Evolutionary conservation across 1,284 basidiomycete species (phyloP).

Genomic region (Cystobasidium slooffiae): DNA sequence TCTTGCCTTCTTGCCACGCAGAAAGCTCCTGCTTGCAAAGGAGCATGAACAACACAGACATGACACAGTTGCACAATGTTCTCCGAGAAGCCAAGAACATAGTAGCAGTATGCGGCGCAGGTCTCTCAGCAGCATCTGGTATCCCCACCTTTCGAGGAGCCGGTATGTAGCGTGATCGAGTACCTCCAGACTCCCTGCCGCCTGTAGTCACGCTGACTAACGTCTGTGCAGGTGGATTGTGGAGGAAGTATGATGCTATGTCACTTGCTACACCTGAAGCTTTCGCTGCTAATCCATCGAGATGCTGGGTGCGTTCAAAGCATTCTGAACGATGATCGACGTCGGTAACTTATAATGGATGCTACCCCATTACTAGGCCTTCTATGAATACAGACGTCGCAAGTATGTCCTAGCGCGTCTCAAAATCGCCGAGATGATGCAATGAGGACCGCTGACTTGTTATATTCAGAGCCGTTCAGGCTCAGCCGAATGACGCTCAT

Average conservation of each 20-base stretch:
- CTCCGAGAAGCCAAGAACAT: slow-evolving; percentile 61
- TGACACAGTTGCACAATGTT: slow-evolving; percentile 55
- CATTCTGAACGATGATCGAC: background rate
- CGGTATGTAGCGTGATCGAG: slow-evolving; percentile 12
- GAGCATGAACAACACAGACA: slow-evolving; percentile 49
- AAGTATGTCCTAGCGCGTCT: slow-evolving; percentile 57
- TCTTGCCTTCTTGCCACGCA: too few species aligned
- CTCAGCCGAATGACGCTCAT: slow-evolving; percentile 15
- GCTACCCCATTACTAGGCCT: slow-evolving; percentile 57
- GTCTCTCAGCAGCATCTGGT: slow-evolving; percentile 64
- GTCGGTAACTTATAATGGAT: background rate
- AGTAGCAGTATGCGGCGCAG: slow-evolving; percentile 66
- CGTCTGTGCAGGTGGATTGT: slow-evolving; percentile 62
- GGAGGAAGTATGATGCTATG: slow-evolving; percentile 66
- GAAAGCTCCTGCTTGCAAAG: too few species aligned
- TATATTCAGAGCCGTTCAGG: slow-evolving; percentile 14
- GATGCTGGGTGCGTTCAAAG: slow-evolving; percentile 60
- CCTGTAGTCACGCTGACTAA: background rate
- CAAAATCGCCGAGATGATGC: background rate
- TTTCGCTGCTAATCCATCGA: slow-evolving; percentile 63
- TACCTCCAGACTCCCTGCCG: too few species aligned
- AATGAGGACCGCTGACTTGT: background rate
- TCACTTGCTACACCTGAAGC: slow-evolving; percentile 66
- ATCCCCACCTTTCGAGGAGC: slow-evolving; percentile 68
- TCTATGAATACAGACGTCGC: slow-evolving; percentile 66